Conservation (phyloP, 2,329 filamentous ascomycete species). For the Fusarium sp. region DNA sequence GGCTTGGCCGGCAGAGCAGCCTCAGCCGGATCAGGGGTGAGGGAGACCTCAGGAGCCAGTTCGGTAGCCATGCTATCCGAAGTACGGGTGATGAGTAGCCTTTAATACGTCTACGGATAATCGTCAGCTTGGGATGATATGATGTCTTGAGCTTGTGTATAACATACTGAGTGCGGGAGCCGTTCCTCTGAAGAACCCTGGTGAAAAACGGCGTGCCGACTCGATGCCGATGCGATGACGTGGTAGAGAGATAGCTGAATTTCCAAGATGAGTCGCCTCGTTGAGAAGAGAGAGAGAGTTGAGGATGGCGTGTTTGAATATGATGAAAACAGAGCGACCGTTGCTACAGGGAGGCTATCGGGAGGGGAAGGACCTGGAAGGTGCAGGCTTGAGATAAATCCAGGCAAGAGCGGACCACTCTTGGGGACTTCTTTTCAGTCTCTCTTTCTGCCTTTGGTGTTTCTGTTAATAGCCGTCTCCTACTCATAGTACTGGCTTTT, state of each 20-base stretch:
- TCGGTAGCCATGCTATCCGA: constrained; percentile 36
- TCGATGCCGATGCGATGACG: neutral
- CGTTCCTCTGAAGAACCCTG: neutral
- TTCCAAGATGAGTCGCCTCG: constrained; percentile 5
- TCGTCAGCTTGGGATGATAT: neutral
- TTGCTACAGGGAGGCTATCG: constrained; percentile 8
- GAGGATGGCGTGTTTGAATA: constrained; percentile 1
- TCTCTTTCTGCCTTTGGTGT: constrained; percentile 8
- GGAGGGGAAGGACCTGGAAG: constrained; percentile 17
- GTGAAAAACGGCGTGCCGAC: constrained; percentile 2
- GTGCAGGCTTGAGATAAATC: constrained; percentile 22
- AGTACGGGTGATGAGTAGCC: neutral
- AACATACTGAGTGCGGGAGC: constrained; percentile 14
- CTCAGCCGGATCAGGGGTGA: constrained; percentile 24
- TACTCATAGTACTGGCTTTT: neutral
- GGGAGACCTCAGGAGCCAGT: constrained; percentile 11
- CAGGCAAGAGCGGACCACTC: constrained; percentile 23
- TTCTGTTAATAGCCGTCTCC: constrained; percentile 1
- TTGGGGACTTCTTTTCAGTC: constrained; percentile 7
- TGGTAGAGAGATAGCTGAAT: constrained; percentile 9
- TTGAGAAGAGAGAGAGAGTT: constrained; percentile 28
- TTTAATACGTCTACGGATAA: neutral
- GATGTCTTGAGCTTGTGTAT: neutral
- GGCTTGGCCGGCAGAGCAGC: constrained; percentile 29
- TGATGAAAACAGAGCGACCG: constrained; percentile 5